Percentiles rank a stretch among this genome's conserved stretches.
phyloP scores from a whole-genome alignment of 1,139 yeast species.

The Debaryomyces subglobosus region DNA sequence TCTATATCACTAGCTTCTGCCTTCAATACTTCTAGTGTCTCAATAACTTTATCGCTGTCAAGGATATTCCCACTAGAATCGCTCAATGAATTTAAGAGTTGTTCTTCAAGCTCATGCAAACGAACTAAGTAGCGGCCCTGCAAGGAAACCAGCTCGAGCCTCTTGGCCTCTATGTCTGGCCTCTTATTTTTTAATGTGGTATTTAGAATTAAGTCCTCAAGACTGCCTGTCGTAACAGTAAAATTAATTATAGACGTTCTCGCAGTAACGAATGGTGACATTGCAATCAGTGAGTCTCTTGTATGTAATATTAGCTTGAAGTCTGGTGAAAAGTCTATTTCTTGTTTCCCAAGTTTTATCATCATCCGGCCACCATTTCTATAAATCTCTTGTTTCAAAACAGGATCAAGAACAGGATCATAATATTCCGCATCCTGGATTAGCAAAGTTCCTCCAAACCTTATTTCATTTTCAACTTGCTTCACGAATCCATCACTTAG shows the following conservation, averaged over 20 bases:
- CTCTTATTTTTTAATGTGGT: constrained; percentile 54
- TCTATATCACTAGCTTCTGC: constrained; percentile 60
- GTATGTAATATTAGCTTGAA: constrained; percentile 67
- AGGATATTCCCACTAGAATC: constrained; percentile 63
- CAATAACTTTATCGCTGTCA: constrained; percentile 64
- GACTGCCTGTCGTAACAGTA: constrained; percentile 66
- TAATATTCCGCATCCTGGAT: constrained; percentile 79
- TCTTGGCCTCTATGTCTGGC: constrained; percentile 69
- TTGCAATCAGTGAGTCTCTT: constrained; percentile 51
- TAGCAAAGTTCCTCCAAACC: constrained; percentile 79
- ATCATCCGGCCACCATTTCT: constrained; percentile 72
- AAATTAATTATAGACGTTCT: constrained; percentile 71
- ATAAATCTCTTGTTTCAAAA: constrained; percentile 63
- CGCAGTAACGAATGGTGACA: constrained; percentile 61
- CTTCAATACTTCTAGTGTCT: constrained; percentile 67
- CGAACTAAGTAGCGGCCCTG: constrained; percentile 63
- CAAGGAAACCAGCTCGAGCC: constrained; percentile 54
- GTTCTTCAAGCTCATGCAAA: constrained; percentile 61
- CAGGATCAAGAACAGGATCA: constrained; percentile 71
- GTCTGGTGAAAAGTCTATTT: constrained; percentile 66
- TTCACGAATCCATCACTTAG: constrained; percentile 68
- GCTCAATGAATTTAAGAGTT: constrained; percentile 60
- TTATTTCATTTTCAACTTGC: constrained; percentile 74
- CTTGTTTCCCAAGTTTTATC: constrained; percentile 62
- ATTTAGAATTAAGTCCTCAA: constrained; percentile 66